Evolutionary conservation across 1,139 yeast genomes (phyloP).

Genomic region (Hyphopichia pseudoburtonii): DNA sequence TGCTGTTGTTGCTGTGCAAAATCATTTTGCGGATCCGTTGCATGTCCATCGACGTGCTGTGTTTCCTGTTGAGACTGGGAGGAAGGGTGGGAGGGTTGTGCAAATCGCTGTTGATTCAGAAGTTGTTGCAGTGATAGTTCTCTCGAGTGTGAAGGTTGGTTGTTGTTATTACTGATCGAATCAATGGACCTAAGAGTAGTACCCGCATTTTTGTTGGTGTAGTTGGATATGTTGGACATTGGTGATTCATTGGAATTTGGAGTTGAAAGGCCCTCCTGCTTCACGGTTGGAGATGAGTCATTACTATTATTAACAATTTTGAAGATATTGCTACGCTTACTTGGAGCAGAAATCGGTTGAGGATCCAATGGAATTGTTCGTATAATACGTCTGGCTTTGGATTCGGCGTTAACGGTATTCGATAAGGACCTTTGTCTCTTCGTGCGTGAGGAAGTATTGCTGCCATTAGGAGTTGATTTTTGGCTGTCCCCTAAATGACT

Average conservation of each 20-base stretch:
- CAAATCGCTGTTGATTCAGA: background rate
- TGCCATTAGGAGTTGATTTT: constrained; percentile 43
- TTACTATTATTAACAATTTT: constrained; percentile 36
- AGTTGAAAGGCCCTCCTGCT: background rate
- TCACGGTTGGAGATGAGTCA: constrained; percentile 26
- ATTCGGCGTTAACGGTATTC: constrained; percentile 59
- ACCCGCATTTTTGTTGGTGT: background rate
- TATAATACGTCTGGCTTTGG: constrained; percentile 69
- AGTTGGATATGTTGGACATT: background rate
- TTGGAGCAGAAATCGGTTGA: constrained; percentile 56
- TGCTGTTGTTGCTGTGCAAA: constrained; percentile 6
- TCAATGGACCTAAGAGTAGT: background rate
- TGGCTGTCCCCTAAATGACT: constrained; percentile 17
- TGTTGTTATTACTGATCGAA: background rate
- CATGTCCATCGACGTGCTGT: constrained; percentile 3
- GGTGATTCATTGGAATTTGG: constrained; percentile 1
- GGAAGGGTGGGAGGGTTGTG: background rate
- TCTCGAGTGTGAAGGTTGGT: background rate
- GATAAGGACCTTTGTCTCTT: constrained; percentile 51
- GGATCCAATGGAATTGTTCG: constrained; percentile 82
- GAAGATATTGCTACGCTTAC: constrained; percentile 40
- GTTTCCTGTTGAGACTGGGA: constrained; percentile 2
- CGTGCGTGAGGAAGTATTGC: constrained; percentile 27
- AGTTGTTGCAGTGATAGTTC: background rate
- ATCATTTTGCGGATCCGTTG: too few relatives aligned